Evolutionary conservation across 345 rosid species (phyloP).

Genomic region (Xanthoceras sorbifolium): DNA sequence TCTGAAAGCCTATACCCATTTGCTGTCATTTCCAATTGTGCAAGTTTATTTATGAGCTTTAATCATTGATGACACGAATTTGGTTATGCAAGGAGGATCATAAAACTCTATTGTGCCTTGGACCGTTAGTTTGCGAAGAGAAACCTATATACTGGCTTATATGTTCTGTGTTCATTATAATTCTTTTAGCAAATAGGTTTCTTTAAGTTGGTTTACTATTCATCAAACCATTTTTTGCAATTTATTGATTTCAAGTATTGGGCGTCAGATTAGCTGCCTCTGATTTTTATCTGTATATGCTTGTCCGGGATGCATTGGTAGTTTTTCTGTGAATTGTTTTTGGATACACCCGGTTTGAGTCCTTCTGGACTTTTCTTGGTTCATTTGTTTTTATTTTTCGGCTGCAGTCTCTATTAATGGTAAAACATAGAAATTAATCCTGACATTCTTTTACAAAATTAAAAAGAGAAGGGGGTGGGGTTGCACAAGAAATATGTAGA

Average conservation of each 20-base stretch:
- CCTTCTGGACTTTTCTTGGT: neutral
- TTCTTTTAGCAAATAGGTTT: slow-evolving; percentile 12
- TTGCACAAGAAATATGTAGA: no score
- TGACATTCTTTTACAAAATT: no score
- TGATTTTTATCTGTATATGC: neutral
- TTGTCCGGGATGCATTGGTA: neutral
- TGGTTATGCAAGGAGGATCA: neutral
- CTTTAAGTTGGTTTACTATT: neutral
- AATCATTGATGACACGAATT: slow-evolving; percentile 7
- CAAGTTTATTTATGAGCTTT: slow-evolving; percentile 5
- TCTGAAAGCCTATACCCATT: slow-evolving; percentile 31
- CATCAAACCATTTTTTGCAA: neutral
- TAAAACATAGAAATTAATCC: no score
- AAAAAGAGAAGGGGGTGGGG: neutral
- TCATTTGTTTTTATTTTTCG: no score
- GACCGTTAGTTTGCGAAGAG: slow-evolving; percentile 7
- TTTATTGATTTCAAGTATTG: neutral
- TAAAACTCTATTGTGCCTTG: neutral
- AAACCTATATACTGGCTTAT: neutral
- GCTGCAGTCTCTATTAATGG: no score
- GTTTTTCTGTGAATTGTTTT: neutral
- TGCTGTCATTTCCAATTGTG: neutral
- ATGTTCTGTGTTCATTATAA: slow-evolving; percentile 14
- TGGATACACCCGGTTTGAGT: neutral
- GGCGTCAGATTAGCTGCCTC: neutral